Conservation (phyloP, 2,329 filamentous ascomycete genomes). For the Pleoardoris graminearum region DNA sequence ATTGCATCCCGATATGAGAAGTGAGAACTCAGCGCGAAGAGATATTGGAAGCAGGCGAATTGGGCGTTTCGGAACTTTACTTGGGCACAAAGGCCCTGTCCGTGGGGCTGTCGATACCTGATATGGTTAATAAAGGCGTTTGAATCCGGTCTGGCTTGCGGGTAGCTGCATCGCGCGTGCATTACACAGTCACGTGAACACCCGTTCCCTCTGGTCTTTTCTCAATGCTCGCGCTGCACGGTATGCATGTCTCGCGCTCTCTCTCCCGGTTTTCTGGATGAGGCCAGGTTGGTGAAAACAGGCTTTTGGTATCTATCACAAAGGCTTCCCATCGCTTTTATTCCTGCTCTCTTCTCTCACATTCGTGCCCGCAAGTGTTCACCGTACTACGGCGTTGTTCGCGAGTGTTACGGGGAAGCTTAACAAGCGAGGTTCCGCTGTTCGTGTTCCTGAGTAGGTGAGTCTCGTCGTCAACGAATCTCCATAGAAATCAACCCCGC, state of each 20-base stretch:
- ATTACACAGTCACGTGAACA: conserved; percentile 8
- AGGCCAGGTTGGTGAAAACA: neutral
- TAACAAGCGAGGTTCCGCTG: neutral
- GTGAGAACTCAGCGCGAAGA: conserved; percentile 1
- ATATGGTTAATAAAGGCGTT: neutral
- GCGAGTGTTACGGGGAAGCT: neutral
- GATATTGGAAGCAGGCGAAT: neutral
- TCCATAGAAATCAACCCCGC: neutral
- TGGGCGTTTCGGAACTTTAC: neutral
- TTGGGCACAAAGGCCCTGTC: neutral
- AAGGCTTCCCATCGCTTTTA: neutral
- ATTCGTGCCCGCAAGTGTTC: neutral
- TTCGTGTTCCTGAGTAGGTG: neutral
- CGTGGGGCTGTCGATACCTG: neutral
- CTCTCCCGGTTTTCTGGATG: neutral
- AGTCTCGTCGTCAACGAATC: conserved; percentile 1
- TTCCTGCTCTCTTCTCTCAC: neutral
- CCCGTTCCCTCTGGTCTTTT: no score
- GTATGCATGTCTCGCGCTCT: neutral
- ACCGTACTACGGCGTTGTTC: neutral
- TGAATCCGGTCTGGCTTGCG: neutral
- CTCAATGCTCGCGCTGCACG: no score
- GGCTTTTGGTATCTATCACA: neutral
- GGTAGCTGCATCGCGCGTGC: conserved; percentile 6
- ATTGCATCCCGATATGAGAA: conserved; percentile 51